These are phyloP conservation scores for Somion occarium DNA, from an alignment of 1,284 basidiomycete species.

Conservation along the genomic window DNA sequence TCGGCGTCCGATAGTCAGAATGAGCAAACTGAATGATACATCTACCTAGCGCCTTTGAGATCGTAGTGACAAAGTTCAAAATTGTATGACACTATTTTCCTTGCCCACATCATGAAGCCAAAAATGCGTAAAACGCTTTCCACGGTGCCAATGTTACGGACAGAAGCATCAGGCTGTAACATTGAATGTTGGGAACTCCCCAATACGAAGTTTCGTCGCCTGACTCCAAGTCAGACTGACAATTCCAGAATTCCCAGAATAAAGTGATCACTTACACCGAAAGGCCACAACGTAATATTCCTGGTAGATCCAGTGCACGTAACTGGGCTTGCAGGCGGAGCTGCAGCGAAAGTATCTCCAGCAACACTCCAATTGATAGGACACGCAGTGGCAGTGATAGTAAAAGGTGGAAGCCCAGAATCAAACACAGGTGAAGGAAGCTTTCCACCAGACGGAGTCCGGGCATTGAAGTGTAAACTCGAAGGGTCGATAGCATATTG, in stretches of 20 bases:
- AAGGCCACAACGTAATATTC: conserved; percentile 46
- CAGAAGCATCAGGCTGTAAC: neutral
- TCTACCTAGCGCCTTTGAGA: no score
- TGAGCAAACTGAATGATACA: no score
- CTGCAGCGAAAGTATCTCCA: conserved; percentile 45
- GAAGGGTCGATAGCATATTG: conserved; percentile 53
- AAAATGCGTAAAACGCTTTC: no score
- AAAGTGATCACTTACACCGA: conserved; percentile 38
- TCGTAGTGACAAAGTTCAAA: no score
- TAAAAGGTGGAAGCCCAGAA: conserved; percentile 44
- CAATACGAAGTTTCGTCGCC: conserved; percentile 51
- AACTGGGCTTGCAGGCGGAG: conserved; percentile 41
- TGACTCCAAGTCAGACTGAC: conserved; percentile 17
- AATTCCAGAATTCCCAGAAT: neutral
- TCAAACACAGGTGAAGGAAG: conserved; percentile 55
- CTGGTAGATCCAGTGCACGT: conserved; percentile 38
- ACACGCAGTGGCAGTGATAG: conserved; percentile 47
- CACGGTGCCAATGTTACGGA: no score
- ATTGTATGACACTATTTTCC: no score
- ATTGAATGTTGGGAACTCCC: conserved; percentile 42
- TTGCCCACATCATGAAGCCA: no score
- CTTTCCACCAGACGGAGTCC: conserved; percentile 30
- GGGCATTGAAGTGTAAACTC: conserved; percentile 42
- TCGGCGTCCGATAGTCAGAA: no score
- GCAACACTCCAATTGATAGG: conserved; percentile 44